Evolutionary conservation across 2,329 filamentous ascomycete genomes (phyloP), one percentile per base, ranked within the genome.

Genomic region (Diaporthe sp.): DNA sequence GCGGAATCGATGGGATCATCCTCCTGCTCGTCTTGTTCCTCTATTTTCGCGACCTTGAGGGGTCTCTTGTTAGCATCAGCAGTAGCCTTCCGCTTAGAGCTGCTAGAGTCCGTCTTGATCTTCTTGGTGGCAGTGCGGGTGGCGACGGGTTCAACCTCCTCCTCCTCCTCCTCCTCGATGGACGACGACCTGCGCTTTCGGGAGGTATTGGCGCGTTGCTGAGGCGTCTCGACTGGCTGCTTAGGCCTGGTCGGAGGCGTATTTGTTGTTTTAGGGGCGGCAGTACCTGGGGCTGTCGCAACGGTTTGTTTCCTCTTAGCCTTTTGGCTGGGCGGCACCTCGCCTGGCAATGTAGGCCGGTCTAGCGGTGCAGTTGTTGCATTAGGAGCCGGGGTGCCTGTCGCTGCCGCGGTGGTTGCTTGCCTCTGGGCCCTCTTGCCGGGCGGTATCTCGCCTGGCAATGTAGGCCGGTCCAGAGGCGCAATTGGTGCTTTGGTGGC

Each of bases 181-280:
- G 84, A 82, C 74, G 88, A 84, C 34, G 87, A 86, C 83, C 88
- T 88, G 80, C 87, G 87, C 83, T 88, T 88, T 28, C 59, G 44
- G 25, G 72, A 71, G 44, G 59, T 74, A 39, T 78, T 78, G 13
- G 70, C 75, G 46, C 44, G 58, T 19, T 65, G 72, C 82, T 86
- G 79, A 9, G 70, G 46, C 22, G 57, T 67, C 39, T 74, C 71
- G 62, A 44, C 61, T 28, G 73, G 28, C 17, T 58, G 12, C 39
- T 65, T 70, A 9, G 68, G 51, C 28, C 58, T 49, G 51, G 74
- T 25, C 28, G 68, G 53, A 44, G 77, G 46, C n/a, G 73, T 72
- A 12, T 55, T 12, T 31, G 53, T 31, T n/a, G 37, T 12, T 70
- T 42, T 25, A 25, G 57, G 4, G 13, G 31, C n/a, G 15, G 72